phyloP scores from a whole-genome alignment of 139 green algal species.

The Coelastrella sp. region DNA sequence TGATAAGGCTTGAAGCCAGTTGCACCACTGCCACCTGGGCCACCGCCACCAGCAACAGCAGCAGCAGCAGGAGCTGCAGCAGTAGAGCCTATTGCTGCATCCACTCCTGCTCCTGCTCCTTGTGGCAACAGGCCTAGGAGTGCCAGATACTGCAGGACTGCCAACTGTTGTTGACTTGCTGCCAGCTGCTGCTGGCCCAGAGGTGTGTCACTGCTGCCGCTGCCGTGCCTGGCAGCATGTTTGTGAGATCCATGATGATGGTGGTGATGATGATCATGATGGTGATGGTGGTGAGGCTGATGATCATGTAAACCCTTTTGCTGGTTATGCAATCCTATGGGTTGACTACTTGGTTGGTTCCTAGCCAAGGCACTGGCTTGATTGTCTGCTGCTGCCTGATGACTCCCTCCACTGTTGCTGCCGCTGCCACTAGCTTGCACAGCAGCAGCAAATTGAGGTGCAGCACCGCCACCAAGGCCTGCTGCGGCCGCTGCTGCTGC shows the following conservation, averaged over 20 bases:
- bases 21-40: not conserved
- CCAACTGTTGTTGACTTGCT: not conserved
- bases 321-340: not conserved
- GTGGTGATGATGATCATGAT: not conserved
- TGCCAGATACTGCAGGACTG: not conserved
- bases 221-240: not conserved
- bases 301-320: not conserved
- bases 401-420: conserved; percentile 7
- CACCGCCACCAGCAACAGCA: not conserved
- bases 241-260: not conserved
- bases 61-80: not conserved
- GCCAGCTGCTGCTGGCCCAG: not conserved
- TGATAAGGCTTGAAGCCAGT: not conserved
- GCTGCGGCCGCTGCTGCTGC: conserved; percentile 22
- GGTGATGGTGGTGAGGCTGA: not conserved
- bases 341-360: not conserved
- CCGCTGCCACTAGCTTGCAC: conserved; percentile 4
- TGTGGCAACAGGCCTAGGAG: not conserved
- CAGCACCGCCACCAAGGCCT: not conserved
- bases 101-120: not conserved
- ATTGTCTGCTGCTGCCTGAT: not conserved
- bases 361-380: not conserved
- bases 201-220: conserved; percentile 1
- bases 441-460: not conserved
- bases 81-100: not conserved